phyloP scores from a whole-genome alignment of 805 yeast species.

The Debaryomyces prosopidis region DNA sequence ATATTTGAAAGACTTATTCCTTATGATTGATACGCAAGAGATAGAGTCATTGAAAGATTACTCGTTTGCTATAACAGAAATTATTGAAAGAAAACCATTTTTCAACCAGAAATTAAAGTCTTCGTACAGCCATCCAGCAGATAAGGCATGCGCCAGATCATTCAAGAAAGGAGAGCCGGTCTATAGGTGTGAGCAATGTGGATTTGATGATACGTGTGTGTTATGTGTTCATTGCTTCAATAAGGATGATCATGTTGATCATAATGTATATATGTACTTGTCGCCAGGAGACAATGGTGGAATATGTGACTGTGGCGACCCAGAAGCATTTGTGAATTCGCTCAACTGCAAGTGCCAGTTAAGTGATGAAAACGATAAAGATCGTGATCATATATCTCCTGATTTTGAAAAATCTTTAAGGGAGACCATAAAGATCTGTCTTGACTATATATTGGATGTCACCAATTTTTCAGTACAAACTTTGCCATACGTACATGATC shows the following conservation, averaged over 20 bases:
- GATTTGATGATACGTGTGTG: constrained; percentile 76
- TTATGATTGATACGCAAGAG: constrained; percentile 21
- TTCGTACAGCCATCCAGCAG: constrained; percentile 45
- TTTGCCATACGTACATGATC: constrained; percentile 38
- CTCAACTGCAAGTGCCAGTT: constrained; percentile 51
- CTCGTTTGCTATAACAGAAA: constrained; percentile 8
- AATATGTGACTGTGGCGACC: constrained; percentile 75
- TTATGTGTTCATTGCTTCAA: constrained; percentile 74
- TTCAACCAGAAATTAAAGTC: constrained; percentile 10
- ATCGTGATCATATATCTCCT: constrained; percentile 6
- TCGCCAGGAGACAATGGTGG: constrained; percentile 52
- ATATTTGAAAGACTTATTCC: constrained; percentile 33
- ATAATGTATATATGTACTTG: constrained; percentile 56
- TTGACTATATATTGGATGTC: constrained; percentile 48
- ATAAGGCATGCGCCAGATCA: constrained; percentile 69
- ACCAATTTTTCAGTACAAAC: constrained; percentile 38
- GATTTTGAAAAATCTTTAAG: constrained; percentile 18
- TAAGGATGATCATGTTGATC: constrained; percentile 64
- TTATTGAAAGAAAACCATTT: constrained; percentile 10
- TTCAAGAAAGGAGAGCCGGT: constrained; percentile 64
- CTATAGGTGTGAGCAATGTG: constrained; percentile 75
- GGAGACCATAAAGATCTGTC: constrained; percentile 29
- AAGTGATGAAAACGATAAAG: constrained; percentile 6
- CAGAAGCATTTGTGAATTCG: constrained; percentile 56
- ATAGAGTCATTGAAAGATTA: constrained; percentile 12